Evolutionary conservation across 768 basidiomycete species (phyloP).

Genomic region (Leucogyrophana mollusca): DNA sequence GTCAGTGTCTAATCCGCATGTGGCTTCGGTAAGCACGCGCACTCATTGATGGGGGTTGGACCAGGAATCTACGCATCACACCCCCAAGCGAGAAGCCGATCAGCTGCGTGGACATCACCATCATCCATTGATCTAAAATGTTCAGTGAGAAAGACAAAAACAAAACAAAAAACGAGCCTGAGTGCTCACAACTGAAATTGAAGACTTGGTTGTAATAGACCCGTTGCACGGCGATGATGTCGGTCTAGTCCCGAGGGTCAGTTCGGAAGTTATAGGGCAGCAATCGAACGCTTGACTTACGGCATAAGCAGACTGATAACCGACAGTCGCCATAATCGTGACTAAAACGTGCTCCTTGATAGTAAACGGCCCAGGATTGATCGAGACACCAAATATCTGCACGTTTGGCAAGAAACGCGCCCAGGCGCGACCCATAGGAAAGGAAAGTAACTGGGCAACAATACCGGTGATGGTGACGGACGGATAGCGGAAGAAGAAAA

Average conservation of each 20-base stretch:
- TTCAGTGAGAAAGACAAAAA: neutral
- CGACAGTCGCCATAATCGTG: constrained; percentile 55
- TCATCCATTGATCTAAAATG: constrained; percentile 42
- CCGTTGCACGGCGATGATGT: constrained; percentile 64
- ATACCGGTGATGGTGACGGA: constrained; percentile 38
- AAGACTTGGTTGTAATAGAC: constrained; percentile 57
- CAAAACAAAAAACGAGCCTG: constrained; percentile 44
- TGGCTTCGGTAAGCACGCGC: constrained; percentile 13
- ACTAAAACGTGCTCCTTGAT: constrained; percentile 65
- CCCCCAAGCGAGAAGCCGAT: constrained; percentile 55
- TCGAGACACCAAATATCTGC: constrained; percentile 48
- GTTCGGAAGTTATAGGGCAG: constrained; percentile 12
- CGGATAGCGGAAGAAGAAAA: constrained; percentile 66
- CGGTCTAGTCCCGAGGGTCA: constrained; percentile 35
- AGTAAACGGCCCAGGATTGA: constrained; percentile 67
- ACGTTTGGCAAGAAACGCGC: constrained; percentile 49
- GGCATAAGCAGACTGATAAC: constrained; percentile 4
- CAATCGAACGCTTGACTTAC: neutral
- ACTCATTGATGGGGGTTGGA: constrained; percentile 61
- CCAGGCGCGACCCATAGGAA: constrained; percentile 62
- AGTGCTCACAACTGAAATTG: constrained; percentile 37
- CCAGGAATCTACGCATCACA: constrained; percentile 56
- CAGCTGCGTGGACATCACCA: constrained; percentile 62
- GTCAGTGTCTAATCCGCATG: neutral
- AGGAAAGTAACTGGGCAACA: constrained; percentile 67